Evolutionary conservation across 805 yeast species (phyloP), one percentile per base, ranked within the genome.

Genomic region (Metahyphopichia silvanorum): DNA sequence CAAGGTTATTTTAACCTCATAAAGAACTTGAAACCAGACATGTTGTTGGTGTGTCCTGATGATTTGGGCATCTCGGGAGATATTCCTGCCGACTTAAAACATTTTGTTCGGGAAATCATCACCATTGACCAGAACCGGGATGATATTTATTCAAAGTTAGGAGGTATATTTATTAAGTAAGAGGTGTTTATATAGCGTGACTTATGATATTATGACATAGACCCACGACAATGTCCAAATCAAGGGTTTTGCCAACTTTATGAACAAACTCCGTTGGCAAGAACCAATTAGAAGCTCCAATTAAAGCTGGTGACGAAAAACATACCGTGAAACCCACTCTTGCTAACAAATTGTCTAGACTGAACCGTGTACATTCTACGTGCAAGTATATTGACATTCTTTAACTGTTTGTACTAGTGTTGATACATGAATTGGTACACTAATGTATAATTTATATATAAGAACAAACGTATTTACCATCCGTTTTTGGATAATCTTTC

Each of bases 401-500:
- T 20, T 20, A 20, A 10, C 21, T 20, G 21, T 20, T 20, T 20
- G 7, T 20, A 8, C 21, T 20, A n/a, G n/a, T n/a, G n/a, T 20
- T 20, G 21, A 8, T 20, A 20, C 9, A 20, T 20, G 9, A 20
- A 10, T 20, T 20, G 21, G 10, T 8, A 8, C 21, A 8, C 10
- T 20, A 8, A 20, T 20, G 21, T 20, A 20, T 10, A 20, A 20
- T 20, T 8, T 20, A 20, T 10, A 10, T 8, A 10, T 7, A 10
- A 20, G 10, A 20, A 13, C 14, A 7, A 25, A 1, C 9, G 9
- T 15, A 14, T 14, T 51, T 55, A 74, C 79, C 79, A 75, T 3
- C 79, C 80, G 42, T 75, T 67, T 21, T 64, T 56, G 3, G 79
- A 69, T 35, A 76, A 55, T 33, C 65, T 70, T 42, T 75, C 76